Percentiles rank a stretch among this genome's conserved stretches.
Conservation (phyloP, 2,329 filamentous ascomycete genomes). For the Aspergillus phoenicis region DNA sequence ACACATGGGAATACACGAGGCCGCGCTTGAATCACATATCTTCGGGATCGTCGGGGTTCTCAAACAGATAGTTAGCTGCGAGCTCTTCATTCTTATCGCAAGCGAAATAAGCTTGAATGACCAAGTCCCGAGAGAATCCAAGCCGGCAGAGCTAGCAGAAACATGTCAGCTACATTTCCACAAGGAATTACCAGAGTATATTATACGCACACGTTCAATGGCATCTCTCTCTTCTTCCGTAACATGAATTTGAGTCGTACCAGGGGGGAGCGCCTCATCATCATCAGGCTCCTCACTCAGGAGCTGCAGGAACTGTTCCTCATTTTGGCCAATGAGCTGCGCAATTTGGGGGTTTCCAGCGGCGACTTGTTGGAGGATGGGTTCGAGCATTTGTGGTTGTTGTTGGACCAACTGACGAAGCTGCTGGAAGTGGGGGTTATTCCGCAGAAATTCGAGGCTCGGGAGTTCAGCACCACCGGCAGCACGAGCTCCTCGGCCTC, state of each 20-base stretch:
- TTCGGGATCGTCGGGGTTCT: constrained; percentile 83
- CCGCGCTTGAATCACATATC: constrained; percentile 30
- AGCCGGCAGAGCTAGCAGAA: constrained; percentile 75
- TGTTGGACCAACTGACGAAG: constrained; percentile 95
- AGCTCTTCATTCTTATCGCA: constrained; percentile 99
- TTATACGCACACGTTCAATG: constrained; percentile 78
- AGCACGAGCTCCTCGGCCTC: constrained; percentile 34
- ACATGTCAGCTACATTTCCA: constrained; percentile 21
- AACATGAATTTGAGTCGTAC: constrained; percentile 84
- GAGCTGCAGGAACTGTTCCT: constrained; percentile 88
- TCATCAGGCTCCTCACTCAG: constrained; percentile 75
- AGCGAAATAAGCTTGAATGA: constrained; percentile 97
- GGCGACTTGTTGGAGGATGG: constrained; percentile 93
- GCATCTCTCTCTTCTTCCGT: constrained; percentile 96
- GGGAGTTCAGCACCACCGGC: constrained; percentile 62
- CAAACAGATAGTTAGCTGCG: constrained; percentile 96
- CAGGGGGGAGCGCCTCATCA: constrained; percentile 76
- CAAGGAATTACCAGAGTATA: background rate
- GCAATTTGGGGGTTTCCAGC: constrained; percentile 94
- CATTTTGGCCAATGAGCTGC: constrained; percentile 86
- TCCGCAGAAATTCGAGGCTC: constrained; percentile 89
- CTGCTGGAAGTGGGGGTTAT: constrained; percentile 97
- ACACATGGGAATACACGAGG: background rate
- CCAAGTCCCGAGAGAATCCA: constrained; percentile 88
- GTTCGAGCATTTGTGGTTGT: constrained; percentile 97